Conservation (phyloP, 164 flowering plant genomes). For the Kingdonia uniflora region DNA sequence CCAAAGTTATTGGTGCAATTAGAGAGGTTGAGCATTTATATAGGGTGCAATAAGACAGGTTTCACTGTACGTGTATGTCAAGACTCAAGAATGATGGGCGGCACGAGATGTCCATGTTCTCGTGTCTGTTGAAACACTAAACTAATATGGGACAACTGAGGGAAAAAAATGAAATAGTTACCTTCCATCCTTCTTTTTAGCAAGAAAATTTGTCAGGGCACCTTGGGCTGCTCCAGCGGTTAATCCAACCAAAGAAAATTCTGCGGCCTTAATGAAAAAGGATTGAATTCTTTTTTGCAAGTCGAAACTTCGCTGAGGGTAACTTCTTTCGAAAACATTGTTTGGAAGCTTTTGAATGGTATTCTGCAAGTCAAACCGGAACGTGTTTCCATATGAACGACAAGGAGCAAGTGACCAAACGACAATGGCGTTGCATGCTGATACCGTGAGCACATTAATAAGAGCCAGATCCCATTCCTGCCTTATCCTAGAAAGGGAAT, state of each 20-base stretch:
- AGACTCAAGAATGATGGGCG: too few species aligned
- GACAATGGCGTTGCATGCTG: conserved; percentile 81
- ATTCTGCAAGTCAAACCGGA: conserved; percentile 82
- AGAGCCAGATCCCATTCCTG: conserved; percentile 99
- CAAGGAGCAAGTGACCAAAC: conserved; percentile 98
- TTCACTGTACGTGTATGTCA: too few species aligned
- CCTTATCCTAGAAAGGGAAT: conserved; percentile 47
- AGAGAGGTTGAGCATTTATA: too few species aligned
- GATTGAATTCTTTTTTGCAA: conserved; percentile 76
- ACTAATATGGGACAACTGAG: background rate
- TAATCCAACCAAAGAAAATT: conserved; percentile 70
- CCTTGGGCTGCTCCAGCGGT: conserved; percentile 84
- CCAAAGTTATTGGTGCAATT: too few species aligned
- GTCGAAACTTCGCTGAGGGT: conserved; percentile 81
- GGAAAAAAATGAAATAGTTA: conserved; percentile 6
- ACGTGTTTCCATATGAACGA: conserved; percentile 93
- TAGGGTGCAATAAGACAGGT: too few species aligned
- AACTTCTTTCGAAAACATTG: conserved; percentile 89
- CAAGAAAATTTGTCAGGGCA: conserved; percentile 48
- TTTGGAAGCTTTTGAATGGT: conserved; percentile 96
- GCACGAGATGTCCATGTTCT: too few species aligned
- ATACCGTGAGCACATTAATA: conserved; percentile 69
- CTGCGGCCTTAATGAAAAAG: conserved; percentile 78
- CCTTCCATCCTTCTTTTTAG: conserved; percentile 74
- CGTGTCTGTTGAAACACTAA: background rate